Evolutionary conservation across 371 early-diverging fungal species (phyloP).

Genomic region (Mortierella sp.): DNA sequence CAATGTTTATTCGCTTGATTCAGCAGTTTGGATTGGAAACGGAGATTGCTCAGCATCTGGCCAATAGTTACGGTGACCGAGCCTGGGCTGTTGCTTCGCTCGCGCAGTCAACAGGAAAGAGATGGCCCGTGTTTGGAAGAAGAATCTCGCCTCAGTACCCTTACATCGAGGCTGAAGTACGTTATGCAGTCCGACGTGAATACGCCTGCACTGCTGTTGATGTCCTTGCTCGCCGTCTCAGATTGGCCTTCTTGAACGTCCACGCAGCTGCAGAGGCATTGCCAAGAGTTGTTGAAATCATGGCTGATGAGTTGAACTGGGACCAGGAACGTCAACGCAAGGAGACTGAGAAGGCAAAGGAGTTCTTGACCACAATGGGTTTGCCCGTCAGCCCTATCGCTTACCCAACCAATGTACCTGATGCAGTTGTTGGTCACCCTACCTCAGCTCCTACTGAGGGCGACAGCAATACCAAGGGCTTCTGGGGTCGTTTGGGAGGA

Average conservation of each 20-base stretch:
- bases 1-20: constrained; percentile 92
- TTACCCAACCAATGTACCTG: constrained; percentile 38
- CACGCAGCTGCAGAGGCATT: constrained; percentile 91
- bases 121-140: constrained; percentile 87
- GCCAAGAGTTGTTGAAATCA: constrained; percentile 91
- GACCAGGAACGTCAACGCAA: constrained; percentile 68
- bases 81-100: constrained; percentile 93
- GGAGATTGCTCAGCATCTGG: constrained; percentile 94
- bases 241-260: constrained; percentile 96
- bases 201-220: constrained; percentile 96
- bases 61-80: constrained; percentile 95
- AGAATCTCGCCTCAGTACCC: constrained; percentile 90
- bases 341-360: constrained; percentile 79
- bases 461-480: constrained; percentile 36
- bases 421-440: constrained; percentile 25
- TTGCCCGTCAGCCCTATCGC: constrained; percentile 64
- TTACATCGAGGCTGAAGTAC: constrained; percentile 96
- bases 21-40: constrained; percentile 95
- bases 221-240: constrained; percentile 94
- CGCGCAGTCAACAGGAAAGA: constrained; percentile 76
- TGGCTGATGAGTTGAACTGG: constrained; percentile 94
- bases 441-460: not conserved
- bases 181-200: constrained; percentile 94
- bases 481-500: constrained; percentile 30
- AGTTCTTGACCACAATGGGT: constrained; percentile 94